Evolutionary conservation across 352 stramenopile genomes (phyloP), one percentile per base, ranked within the genome.

Genomic region (Globisporangium apiculatum): DNA sequence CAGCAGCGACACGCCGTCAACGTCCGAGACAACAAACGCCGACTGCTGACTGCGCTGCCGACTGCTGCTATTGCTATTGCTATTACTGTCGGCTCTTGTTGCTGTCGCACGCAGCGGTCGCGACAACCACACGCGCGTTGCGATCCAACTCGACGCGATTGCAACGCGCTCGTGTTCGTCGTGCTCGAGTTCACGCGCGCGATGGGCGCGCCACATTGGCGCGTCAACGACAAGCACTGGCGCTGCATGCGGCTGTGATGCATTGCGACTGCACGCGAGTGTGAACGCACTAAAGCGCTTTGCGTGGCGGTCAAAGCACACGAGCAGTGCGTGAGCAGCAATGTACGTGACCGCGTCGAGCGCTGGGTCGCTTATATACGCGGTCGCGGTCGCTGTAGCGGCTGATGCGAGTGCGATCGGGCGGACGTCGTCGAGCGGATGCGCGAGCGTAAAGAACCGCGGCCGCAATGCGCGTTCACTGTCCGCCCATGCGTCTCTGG

Each of bases 341-440:
- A 73, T 41, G 17, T 87, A 65, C 46, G 55, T 58, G 15, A 91
- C 73, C 14, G 73, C 67, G 61, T 86, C 67, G 17, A 91, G 70
- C 31, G 68, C 73, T 7, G 75, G 73, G 47, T 88, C 73, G 4
- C 70, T 75, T 9, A 89, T 49, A 51, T 86, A 86, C 1, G 36
- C 9, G 15, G 9, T 5, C 17, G 8, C 35, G 38, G 24, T 35
- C 54, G n/a, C 11, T 47, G 12, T 31, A 2, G 9, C 18, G 18
- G 18, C 10, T 35, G 54, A 4, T 8, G 24, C n/a, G 55, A 75
- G 0, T 4, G 77, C 76, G 18, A 90, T 66, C 3, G 83, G 83
- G 55, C 87, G 89, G 40, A 91, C 73, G 54, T 94, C 83, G 41
- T 90, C 79, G 17, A 94, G 71, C 35, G 83, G 83, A 51, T 89